Conservation (phyloP, 176 grass and related monocot species). For the Juncus inflexus region DNA sequence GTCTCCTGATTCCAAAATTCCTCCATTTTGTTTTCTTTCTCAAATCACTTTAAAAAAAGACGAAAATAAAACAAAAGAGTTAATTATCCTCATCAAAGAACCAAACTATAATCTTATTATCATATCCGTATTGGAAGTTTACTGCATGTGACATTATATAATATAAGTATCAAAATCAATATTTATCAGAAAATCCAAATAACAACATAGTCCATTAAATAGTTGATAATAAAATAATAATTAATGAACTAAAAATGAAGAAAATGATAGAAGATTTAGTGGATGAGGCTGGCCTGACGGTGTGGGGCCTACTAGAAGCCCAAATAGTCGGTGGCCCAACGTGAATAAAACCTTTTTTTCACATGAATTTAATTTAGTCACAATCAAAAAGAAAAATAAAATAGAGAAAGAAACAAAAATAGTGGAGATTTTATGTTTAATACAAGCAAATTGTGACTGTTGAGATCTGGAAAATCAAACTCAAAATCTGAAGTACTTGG, state of each 20-base stretch:
- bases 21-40: not conserved
- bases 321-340: conserved; percentile 3
- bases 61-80: not conserved
- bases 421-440: too few species aligned
- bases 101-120: not conserved
- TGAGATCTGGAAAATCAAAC: not conserved
- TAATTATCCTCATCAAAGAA: not conserved
- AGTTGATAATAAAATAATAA: not conserved
- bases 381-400: not conserved
- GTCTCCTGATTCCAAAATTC: conserved; percentile 1
- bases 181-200: not conserved
- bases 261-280: conserved; percentile 13
- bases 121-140: not conserved
- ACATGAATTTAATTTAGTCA: conserved; percentile 1
- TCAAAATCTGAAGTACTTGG: not conserved
- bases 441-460: not conserved
- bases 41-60: not conserved
- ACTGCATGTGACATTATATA: conserved; percentile 1
- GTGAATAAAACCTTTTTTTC: conserved; percentile 1
- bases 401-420: too few species aligned
- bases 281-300: conserved; percentile 2
- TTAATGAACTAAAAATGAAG: not conserved
- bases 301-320: conserved; percentile 2
- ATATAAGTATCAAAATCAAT: not conserved
- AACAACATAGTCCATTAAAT: conserved; percentile 12